Base-by-base conservation (phyloP, 75 land plant genomes). In the Ceratopteris richardii region DNA sequence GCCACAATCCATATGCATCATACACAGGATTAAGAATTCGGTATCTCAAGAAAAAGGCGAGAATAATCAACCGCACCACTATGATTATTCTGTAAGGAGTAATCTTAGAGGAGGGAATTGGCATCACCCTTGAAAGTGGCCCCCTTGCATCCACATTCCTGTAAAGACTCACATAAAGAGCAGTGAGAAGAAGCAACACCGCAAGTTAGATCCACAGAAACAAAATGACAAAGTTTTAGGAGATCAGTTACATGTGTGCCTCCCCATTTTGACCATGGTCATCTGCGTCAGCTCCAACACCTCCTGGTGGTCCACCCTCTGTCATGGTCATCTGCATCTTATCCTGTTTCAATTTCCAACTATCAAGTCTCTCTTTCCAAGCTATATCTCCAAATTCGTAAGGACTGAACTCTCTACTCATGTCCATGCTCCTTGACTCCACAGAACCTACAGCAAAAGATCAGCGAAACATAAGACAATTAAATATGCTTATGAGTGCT, bases 331-430 rank as follows among this genome's bases (percentile, higher is more conserved):
- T 43, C 70, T 33, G 42, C 66, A 60, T 79, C 52, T 85, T 88
- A 1, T 88, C 89, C 54, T 85, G 85, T 73, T 82, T 88, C 65
- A 73, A 66, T 57, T 73, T 84, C 88, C 88, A 88, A 29, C 82
- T 84, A 63, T 88, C 93, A 56, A 88, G 73, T 57, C 93, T 85
- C 62, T 88, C 93, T 61, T 88, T 88, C 93, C 89, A 88, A 5
- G 89, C 85, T 46, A 88, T 80, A 62, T 76, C 82, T 39, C 93
- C 93, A 54, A 80, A 72, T 22, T 81, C 74, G 31, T 79, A 72
- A 14, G 82, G 66, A 60, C 76, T 60, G 31, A 69, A 83, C 36
- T 87, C 92, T 55, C 78, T 84, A 7, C 69, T 54, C 37, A 84
- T 75, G 56, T 85, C 85, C 68, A 69, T 70, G 57, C 66, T 62